Conservation (phyloP, 805 yeast species). For the Millerozyma acaciae region DNA sequence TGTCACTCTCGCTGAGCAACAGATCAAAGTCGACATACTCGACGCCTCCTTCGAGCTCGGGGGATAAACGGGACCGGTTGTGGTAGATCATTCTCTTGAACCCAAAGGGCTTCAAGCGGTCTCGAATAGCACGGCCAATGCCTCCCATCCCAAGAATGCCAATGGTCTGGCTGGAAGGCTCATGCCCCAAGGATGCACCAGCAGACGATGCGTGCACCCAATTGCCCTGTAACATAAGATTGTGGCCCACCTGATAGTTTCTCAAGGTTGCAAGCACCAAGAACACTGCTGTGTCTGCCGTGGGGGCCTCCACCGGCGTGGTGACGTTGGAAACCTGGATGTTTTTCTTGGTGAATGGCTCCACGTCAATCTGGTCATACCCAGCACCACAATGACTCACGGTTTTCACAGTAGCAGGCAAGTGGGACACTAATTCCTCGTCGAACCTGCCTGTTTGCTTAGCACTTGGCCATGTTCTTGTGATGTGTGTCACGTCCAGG, state of each 20-base stretch:
- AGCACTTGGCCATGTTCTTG: slow-evolving; percentile 53
- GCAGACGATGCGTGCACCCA: slow-evolving; percentile 50
- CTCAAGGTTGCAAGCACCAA: slow-evolving; percentile 61
- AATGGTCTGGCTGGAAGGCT: slow-evolving; percentile 69
- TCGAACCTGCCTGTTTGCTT: slow-evolving; percentile 61
- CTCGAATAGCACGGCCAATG: slow-evolving; percentile 77
- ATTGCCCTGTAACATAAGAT: slow-evolving; percentile 48
- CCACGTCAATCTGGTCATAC: slow-evolving; percentile 66
- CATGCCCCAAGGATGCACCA: slow-evolving; percentile 64
- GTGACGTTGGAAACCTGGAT: slow-evolving; percentile 71
- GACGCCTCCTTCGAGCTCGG: slow-evolving; percentile 66
- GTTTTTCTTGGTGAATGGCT: slow-evolving; percentile 45
- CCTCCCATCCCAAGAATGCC: slow-evolving; percentile 91
- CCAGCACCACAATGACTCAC: slow-evolving; percentile 72
- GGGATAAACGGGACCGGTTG: slow-evolving; percentile 57
- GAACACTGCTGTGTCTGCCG: slow-evolving; percentile 68
- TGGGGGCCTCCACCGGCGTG: slow-evolving; percentile 61
- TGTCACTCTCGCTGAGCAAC: slow-evolving; percentile 58
- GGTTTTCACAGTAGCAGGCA: slow-evolving; percentile 52
- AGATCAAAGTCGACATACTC: slow-evolving; percentile 72
- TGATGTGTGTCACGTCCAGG: slow-evolving; percentile 37
- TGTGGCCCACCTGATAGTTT: slow-evolving; percentile 61
- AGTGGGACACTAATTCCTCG: slow-evolving; percentile 49
- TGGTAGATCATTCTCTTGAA: slow-evolving; percentile 67
- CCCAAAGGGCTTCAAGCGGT: slow-evolving; percentile 73